phyloP scores from a whole-genome alignment of 2,329 filamentous ascomycete species.

The Monosporascus sp. region DNA sequence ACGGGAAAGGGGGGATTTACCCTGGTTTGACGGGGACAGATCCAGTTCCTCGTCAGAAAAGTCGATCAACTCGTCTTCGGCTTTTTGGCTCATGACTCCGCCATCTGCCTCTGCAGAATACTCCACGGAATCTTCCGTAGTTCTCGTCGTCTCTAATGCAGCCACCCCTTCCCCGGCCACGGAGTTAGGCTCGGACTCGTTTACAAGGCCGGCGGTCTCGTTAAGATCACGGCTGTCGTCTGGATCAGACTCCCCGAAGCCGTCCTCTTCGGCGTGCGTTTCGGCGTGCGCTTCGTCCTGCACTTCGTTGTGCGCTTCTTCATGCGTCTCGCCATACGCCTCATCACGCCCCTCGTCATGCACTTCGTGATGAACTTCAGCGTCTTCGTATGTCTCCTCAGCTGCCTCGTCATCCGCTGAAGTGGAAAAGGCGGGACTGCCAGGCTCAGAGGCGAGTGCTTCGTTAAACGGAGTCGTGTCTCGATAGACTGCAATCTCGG shows the following conservation, averaged over 20 bases:
- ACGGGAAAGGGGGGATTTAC: constrained; percentile 18
- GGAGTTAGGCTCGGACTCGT: constrained; percentile 11
- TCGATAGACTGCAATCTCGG: constrained; percentile 27
- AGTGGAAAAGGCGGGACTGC: constrained; percentile 4
- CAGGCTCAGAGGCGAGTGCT: constrained; percentile 7
- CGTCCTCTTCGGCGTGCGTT: constrained; percentile 9
- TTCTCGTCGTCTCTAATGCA: constrained; percentile 13
- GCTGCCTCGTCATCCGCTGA: constrained; percentile 13
- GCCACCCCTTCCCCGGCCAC: background rate
- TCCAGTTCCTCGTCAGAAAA: constrained; percentile 18
- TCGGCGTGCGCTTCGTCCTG: constrained; percentile 3
- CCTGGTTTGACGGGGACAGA: constrained; percentile 19
- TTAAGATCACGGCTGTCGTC: constrained; percentile 5
- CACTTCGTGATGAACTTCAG: constrained; percentile 9
- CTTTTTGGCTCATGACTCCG: constrained; percentile 2
- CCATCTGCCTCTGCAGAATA: constrained; percentile 2
- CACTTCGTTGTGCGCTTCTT: constrained; percentile 4
- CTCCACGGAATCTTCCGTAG: constrained; percentile 1
- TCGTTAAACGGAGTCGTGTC: constrained; percentile 15
- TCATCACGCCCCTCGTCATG: constrained; percentile 2
- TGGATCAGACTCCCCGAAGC: background rate
- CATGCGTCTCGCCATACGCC: constrained; percentile 4
- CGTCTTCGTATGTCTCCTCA: constrained; percentile 11
- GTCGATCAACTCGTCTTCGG: constrained; percentile 12
- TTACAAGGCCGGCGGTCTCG: constrained; percentile 14